Evolutionary conservation across 345 rosid genomes (phyloP).

Genomic region (Triadica sebifera): DNA sequence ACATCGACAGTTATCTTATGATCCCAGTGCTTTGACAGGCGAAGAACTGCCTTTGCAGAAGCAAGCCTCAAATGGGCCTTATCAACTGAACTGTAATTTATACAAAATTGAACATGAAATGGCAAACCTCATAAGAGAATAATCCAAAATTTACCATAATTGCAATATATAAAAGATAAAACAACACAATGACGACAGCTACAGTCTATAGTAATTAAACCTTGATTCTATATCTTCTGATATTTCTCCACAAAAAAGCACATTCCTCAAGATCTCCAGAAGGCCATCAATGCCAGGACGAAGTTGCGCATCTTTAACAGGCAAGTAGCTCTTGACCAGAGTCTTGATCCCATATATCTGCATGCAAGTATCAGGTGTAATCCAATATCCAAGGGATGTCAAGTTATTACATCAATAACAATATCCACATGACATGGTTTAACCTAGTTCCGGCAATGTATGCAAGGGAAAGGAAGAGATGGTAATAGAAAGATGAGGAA

Average conservation of each 20-base stretch:
- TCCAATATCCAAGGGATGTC: slow-evolving; percentile 9
- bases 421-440: background rate
- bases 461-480: background rate
- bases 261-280: slow-evolving; percentile 57
- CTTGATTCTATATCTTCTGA: slow-evolving; percentile 76
- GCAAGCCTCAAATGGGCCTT: slow-evolving; percentile 90
- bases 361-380: slow-evolving; percentile 18
- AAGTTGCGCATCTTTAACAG: slow-evolving; percentile 89
- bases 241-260: slow-evolving; percentile 73
- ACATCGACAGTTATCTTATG: slow-evolving; percentile 77
- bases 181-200: background rate
- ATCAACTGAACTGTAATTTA: slow-evolving; percentile 66
- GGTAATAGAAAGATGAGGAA: too few species aligned
- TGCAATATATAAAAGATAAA: background rate
- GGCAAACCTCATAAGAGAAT: background rate
- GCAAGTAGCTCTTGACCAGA: slow-evolving; percentile 90
- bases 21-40: slow-evolving; percentile 85
- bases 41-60: slow-evolving; percentile 93
- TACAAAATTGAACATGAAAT: slow-evolving; percentile 18
- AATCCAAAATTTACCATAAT: slow-evolving; percentile 9
- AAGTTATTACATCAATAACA: slow-evolving; percentile 18
- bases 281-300: slow-evolving; percentile 76
- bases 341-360: slow-evolving; percentile 94
- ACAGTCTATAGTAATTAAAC: slow-evolving; percentile 37
- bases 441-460: background rate